Percentiles rank a stretch among this genome's conserved stretches.
Evolutionary conservation across 306 rosid species (phyloP).

Genomic region (Ochetophila trinervis): DNA sequence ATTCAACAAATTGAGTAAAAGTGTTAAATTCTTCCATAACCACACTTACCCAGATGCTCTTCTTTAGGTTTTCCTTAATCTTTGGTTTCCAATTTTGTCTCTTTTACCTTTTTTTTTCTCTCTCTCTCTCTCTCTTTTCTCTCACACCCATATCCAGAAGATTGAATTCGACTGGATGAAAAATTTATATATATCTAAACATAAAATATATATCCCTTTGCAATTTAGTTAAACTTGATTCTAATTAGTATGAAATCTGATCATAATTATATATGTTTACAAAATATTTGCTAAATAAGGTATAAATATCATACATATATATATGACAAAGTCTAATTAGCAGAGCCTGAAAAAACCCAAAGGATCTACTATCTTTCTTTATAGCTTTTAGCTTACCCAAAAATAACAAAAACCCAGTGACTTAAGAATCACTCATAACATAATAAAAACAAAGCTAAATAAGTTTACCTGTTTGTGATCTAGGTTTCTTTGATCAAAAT

Average conservation of each 20-base stretch:
- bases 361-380: constrained; percentile 16
- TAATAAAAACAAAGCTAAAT: constrained; percentile 32
- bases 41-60: constrained; percentile 17
- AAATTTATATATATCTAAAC: constrained; percentile 1
- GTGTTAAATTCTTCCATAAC: not conserved
- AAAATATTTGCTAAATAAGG: not conserved
- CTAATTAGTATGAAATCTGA: not conserved
- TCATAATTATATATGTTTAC: not conserved
- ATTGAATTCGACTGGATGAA: constrained; percentile 39
- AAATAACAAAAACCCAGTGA: not conserved
- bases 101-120: not conserved
- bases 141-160: constrained; percentile 7
- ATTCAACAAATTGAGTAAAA: not conserved
- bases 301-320: constrained; percentile 16
- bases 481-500: constrained; percentile 50
- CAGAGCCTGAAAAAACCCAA: constrained; percentile 13
- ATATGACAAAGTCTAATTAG: constrained; percentile 27
- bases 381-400: constrained; percentile 17
- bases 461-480: constrained; percentile 54
- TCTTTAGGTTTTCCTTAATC: constrained; percentile 31
- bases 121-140: constrained; percentile 17
- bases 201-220: not conserved
- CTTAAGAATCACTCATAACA: constrained; percentile 28
- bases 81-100: constrained; percentile 30
- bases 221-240: not conserved